Conservation (phyloP, 2,329 filamentous ascomycete genomes). For the Diaporthe destruens region DNA sequence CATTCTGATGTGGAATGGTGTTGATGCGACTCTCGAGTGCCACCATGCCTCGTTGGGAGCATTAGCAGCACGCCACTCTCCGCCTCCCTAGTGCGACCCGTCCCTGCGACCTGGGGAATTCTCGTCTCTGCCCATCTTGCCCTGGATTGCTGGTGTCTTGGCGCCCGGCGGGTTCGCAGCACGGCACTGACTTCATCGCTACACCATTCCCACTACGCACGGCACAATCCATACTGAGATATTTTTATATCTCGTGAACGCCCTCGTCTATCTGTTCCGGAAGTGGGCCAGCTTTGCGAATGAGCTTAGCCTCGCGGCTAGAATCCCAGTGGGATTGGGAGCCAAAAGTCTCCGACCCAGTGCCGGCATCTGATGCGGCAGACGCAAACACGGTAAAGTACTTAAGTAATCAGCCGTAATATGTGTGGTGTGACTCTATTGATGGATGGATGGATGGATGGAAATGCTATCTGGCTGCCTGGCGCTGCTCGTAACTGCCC, state of each 20-base stretch:
- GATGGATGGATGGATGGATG: slow-evolving; percentile 3
- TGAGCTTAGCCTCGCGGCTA: slow-evolving; percentile 23
- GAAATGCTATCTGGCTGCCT: neutral
- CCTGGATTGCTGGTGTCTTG: slow-evolving; percentile 32
- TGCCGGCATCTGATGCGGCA: slow-evolving; percentile 27
- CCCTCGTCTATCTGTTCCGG: slow-evolving; percentile 11
- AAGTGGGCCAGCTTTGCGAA: slow-evolving; percentile 30
- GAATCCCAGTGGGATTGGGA: neutral
- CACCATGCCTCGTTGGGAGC: slow-evolving; percentile 11
- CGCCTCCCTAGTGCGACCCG: slow-evolving; percentile 14
- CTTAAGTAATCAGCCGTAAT: slow-evolving; percentile 4
- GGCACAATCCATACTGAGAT: neutral
- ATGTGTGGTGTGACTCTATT: slow-evolving; percentile 10
- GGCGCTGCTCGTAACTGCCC: neutral
- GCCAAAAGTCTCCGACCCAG: slow-evolving; percentile 28
- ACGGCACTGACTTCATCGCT: neutral
- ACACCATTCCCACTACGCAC: neutral
- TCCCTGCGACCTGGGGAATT: neutral
- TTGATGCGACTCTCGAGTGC: slow-evolving; percentile 5
- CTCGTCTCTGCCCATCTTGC: slow-evolving; percentile 18
- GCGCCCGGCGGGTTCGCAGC: neutral
- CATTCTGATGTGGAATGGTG: slow-evolving; percentile 28
- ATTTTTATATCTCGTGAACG: slow-evolving; percentile 10
- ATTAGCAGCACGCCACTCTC: neutral
- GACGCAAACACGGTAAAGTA: slow-evolving; percentile 25